These are phyloP conservation scores for Histomonas meleagridis DNA, from an alignment of 208 protist genomes.

Conservation along the genomic window DNA sequence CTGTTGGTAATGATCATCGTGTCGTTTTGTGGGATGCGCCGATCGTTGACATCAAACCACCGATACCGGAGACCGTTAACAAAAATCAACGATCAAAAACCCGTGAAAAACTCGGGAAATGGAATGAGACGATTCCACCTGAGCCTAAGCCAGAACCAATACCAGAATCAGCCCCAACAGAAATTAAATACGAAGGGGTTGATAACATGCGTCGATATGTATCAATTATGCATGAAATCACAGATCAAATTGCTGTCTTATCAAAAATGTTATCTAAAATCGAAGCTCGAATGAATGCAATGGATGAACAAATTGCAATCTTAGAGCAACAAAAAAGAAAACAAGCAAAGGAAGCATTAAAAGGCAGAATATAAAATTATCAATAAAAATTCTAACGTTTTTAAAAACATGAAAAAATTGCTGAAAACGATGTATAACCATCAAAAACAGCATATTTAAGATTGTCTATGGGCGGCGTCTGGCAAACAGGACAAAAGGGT, in stretches of 20 bases:
- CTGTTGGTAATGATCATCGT: neutral
- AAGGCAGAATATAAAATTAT: neutral
- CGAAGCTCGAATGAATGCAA: neutral
- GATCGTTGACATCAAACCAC: neutral
- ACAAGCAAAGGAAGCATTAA: neutral
- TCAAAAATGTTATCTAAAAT: neutral
- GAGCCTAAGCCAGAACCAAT: neutral
- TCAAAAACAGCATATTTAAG: neutral
- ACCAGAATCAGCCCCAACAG: neutral
- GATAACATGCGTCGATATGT: neutral
- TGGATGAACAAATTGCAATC: conserved; percentile 16
- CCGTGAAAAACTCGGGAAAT: neutral
- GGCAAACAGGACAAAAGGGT: neutral
- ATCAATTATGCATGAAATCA: neutral
- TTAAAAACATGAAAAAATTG: neutral
- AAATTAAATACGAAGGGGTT: neutral
- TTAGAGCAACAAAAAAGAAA: neutral
- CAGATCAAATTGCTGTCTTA: conserved; percentile 18
- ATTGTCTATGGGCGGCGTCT: neutral
- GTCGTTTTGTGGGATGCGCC: conserved; percentile 2
- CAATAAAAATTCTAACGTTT: neutral
- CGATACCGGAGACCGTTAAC: no score
- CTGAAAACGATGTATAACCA: neutral
- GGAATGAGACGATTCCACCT: neutral
- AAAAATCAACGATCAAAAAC: neutral